Evolutionary conservation across 495 filamentous ascomycete species (phyloP), one percentile per base, ranked within the genome.

Genomic region (Xylaria cubensis): DNA sequence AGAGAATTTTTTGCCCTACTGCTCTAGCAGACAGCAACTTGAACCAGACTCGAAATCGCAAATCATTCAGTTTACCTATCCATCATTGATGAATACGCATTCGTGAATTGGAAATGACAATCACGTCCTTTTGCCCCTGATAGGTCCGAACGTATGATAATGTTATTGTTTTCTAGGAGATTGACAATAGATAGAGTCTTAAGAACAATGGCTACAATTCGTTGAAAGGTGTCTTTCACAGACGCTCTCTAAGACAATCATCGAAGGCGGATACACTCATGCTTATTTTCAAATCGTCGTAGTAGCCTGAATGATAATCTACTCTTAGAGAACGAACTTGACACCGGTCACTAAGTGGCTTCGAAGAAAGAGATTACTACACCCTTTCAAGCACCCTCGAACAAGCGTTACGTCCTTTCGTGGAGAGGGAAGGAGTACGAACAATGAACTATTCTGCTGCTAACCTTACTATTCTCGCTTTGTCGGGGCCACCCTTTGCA

Each of bases 401-500:
- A 59, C 24, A 58, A 13, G 2, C 19, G 10, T 19, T 59, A 19
- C 13, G 15, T 1, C 53, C 12, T 71, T 46, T 51, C 9, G 12
- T 41, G 13, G n/a, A 46, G 32, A 0, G 4, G 29, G 24, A 34
- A 50, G 34, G 51, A 46, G 15, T 26, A 29, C 19, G 21, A 21
- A 64, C 59, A 71, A 71, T 53, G 26, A 46, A 26, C 26, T 13
- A 26, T 32, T 64, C 46, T 41, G 15, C 44, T 63, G 21, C 15
- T 3, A 42, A 56, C 32, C 32, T 53, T 36, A 26, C n/a, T 21
- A 6, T 34, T 29, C 36, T 64, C 48, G 59, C 69, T 71, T 71
- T 71, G 69, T 71, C 36, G 50, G n/a, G 59, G 46, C 41, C 9
- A 10, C 32, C 32, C 61, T 71, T 71, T 71, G 69, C 51, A 46